Percentiles rank a stretch among this genome's conserved stretches.
These are phyloP conservation scores for Phytophthora cryptogea DNA, from an alignment of 352 stramenopile genomes.

Conservation along the genomic window DNA sequence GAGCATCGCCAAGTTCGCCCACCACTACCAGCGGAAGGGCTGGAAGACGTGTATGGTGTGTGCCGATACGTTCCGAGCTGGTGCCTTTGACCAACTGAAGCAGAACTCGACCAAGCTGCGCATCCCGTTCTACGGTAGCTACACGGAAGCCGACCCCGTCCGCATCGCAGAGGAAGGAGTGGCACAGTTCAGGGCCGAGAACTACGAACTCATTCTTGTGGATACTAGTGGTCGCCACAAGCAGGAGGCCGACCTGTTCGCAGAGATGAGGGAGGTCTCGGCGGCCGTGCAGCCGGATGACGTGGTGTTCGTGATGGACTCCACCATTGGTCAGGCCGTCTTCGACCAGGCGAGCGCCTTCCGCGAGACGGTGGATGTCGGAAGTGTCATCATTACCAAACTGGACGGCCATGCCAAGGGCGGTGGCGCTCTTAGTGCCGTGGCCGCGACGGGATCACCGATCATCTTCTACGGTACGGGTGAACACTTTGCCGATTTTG, in stretches of 20 bases:
- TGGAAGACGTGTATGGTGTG: conserved; percentile 99
- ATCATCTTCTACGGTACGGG: conserved; percentile 99
- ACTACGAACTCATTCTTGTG: conserved; percentile 99
- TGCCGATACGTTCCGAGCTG: conserved; percentile 98
- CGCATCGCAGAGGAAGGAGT: conserved; percentile 98
- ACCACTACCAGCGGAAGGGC: conserved; percentile 97
- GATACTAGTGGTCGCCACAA: conserved; percentile 99
- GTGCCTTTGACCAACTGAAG: conserved; percentile 99
- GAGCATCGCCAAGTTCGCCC: conserved; percentile 99
- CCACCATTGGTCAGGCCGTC: conserved; percentile 98
- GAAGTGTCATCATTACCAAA: conserved; percentile 99
- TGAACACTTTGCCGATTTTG: conserved; percentile 98
- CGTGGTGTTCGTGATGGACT: conserved; percentile 99
- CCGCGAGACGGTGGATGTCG: conserved; percentile 95
- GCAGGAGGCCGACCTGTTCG: conserved; percentile 98
- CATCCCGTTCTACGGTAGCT: conserved; percentile 98
- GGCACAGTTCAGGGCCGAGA: conserved; percentile 95
- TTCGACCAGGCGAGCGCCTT: conserved; percentile 97
- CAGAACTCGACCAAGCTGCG: conserved; percentile 99
- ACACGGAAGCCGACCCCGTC: conserved; percentile 98
- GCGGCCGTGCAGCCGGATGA: conserved; percentile 95
- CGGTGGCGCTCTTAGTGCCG: conserved; percentile 96
- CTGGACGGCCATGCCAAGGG: conserved; percentile 99
- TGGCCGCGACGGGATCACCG: conserved; percentile 96
- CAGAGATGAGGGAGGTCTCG: conserved; percentile 99